Conservation (phyloP, 345 rosid genomes). For the Excoecaria agallocha region DNA sequence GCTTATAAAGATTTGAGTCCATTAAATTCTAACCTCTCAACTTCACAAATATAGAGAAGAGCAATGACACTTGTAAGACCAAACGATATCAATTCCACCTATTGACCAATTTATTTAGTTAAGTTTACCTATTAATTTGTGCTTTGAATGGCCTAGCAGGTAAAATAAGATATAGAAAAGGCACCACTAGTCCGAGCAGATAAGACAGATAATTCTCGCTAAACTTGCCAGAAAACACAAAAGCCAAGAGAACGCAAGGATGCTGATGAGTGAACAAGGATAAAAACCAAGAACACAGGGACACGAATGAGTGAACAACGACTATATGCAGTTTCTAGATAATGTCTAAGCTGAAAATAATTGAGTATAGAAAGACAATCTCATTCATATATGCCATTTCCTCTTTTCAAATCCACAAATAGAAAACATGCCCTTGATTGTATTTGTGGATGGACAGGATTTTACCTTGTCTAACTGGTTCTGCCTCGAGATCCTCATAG, state of each 20-base stretch:
- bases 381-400: not conserved
- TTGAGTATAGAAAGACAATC: not conserved
- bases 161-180: not conserved
- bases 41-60: not conserved
- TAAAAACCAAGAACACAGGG: not conserved
- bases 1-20: constrained; percentile 23
- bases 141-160: not conserved
- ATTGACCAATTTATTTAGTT: not conserved
- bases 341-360: not conserved
- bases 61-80: not conserved
- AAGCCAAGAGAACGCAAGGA: not conserved
- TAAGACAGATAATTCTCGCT: not conserved
- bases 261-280: not conserved
- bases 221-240: too few species aligned
- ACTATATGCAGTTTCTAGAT: not conserved
- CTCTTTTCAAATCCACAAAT: not conserved
- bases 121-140: not conserved
- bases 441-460: constrained; percentile 5
- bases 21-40: constrained; percentile 10
- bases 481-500: constrained; percentile 61
- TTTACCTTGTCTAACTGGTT: constrained; percentile 38
- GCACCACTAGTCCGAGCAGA: not conserved
- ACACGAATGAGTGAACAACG: not conserved
- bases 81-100: too few species aligned
- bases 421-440: not conserved